Evolutionary conservation across 257 asterid genomes (phyloP), one percentile per base, ranked within the genome.

Genomic region (Ilex aquifolium): DNA sequence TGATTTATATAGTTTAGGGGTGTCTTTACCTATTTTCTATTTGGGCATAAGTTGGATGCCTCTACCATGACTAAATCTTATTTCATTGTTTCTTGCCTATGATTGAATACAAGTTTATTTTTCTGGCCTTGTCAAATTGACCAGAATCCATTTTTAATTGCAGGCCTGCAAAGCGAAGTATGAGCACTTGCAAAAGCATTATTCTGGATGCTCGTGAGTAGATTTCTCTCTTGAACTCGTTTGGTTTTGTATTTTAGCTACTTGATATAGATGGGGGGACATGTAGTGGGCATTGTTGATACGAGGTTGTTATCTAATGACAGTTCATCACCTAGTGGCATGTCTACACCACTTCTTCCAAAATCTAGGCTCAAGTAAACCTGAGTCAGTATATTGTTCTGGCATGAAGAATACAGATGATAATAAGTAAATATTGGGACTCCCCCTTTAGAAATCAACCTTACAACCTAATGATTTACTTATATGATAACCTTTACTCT

Each of bases 141-240:
- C 46, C 32, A 27, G n/a, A 63, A 55, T 59, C 59, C 13, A 32
- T 44, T n/a, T 69, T 42, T 11, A 32, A 73, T 64, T 77, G 77
- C 88, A 90, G 97, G 95, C 73, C 66, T 90, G 97, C 83, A 87
- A 76, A 76, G 80, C 84, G 72, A 90, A 78, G 83, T 87, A 85
- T 64, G 88, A 87, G 72, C 88, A 82, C 32, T 73, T 83, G 73
- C 84, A 74, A 73, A 82, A 73, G 83, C 85, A 77, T 65, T 85
- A 82, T 69, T 79, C 88, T 54, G 88, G 95, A 65, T 74, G 88
- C 71, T 67, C 44, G 95, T 90, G 79, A 83, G 95, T 79, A 69
- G 42, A 44, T 54, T 66, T 39, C 42, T 67, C 63, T 60, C 67
- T 31, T 9, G 27, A 21, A 21, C 1, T 21, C 27, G 1, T 21